These are phyloP conservation scores for Raffaelea deltoideospora DNA, from an alignment of 2,329 filamentous ascomycete species.

Conservation along the genomic window DNA sequence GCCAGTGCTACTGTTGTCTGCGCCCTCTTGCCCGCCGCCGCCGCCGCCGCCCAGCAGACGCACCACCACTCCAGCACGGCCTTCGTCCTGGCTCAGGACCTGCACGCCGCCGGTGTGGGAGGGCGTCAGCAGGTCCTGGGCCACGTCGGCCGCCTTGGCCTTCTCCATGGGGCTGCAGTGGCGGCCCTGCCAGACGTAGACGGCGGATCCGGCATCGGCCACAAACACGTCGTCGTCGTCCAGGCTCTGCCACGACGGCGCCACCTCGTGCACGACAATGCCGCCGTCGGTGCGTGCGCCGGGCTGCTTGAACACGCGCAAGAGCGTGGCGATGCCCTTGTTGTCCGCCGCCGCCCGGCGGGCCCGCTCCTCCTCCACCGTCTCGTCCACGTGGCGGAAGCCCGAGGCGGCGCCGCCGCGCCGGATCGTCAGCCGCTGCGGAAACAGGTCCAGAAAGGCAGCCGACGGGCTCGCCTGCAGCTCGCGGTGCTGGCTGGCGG, in stretches of 20 bases:
- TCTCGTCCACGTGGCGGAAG: slow-evolving; percentile 44
- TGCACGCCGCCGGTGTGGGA: slow-evolving; percentile 51
- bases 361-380: slow-evolving; percentile 15
- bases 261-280: slow-evolving; percentile 48
- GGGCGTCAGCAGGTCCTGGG: slow-evolving; percentile 42
- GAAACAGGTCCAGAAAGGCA: slow-evolving; percentile 46
- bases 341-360: slow-evolving; percentile 17
- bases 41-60: slow-evolving; percentile 36
- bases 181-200: slow-evolving; percentile 56
- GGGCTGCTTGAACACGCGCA: slow-evolving; percentile 49
- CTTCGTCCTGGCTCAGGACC: slow-evolving; percentile 46
- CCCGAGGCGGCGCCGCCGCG: slow-evolving; percentile 46
- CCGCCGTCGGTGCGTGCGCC: slow-evolving; percentile 26
- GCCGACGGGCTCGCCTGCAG: slow-evolving; percentile 42
- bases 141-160: slow-evolving; percentile 50
- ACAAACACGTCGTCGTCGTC: slow-evolving; percentile 54
- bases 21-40: slow-evolving; percentile 2
- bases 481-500: slow-evolving; percentile 50
- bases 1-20: not conserved
- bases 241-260: slow-evolving; percentile 43
- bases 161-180: slow-evolving; percentile 55
- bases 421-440: slow-evolving; percentile 37
- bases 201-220: slow-evolving; percentile 45
- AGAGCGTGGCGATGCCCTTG: no score
- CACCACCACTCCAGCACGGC: slow-evolving; percentile 37